These are phyloP conservation scores for Ceratocystis eucalypticola DNA, from an alignment of 2,329 filamentous ascomycete species.

Conservation along the genomic window DNA sequence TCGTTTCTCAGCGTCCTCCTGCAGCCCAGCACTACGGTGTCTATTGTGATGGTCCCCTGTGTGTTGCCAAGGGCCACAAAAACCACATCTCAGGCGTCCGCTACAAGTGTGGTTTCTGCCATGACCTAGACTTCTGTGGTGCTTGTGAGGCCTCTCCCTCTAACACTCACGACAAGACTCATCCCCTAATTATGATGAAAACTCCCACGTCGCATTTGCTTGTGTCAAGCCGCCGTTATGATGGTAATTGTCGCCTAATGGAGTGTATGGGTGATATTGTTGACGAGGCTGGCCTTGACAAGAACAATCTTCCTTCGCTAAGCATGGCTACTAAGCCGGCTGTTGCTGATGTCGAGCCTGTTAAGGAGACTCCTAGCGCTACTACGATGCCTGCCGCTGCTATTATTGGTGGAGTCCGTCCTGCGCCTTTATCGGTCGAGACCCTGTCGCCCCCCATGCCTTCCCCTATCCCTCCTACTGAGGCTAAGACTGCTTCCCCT, in stretches of 20 bases:
- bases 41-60: slow-evolving; percentile 88
- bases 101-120: slow-evolving; percentile 95
- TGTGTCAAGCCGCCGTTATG: slow-evolving; percentile 55
- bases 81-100: slow-evolving; percentile 70
- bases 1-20: not conserved
- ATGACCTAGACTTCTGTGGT: slow-evolving; percentile 90
- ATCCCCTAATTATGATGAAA: slow-evolving; percentile 94
- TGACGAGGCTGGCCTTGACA: not conserved
- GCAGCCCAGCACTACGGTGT: slow-evolving; percentile 60
- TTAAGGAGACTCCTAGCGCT: slow-evolving; percentile 3
- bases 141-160: slow-evolving; percentile 79
- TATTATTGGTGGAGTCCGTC: not conserved
- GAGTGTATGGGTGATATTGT: slow-evolving; percentile 56
- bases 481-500: not conserved
- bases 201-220: slow-evolving; percentile 56
- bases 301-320: not conserved
- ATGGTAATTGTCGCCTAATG: slow-evolving; percentile 50
- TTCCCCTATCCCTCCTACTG: not conserved
- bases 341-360: slow-evolving; percentile 21
- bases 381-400: slow-evolving; percentile 21
- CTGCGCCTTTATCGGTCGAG: slow-evolving; percentile 25
- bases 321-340: slow-evolving; percentile 14
- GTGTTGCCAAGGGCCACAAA: slow-evolving; percentile 38
- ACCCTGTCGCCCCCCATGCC: slow-evolving; percentile 49
- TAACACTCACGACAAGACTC: slow-evolving; percentile 85